These are phyloP conservation scores for Polysphondylium violaceum DNA, from an alignment of 78 protist species.

Conservation along the genomic window DNA sequence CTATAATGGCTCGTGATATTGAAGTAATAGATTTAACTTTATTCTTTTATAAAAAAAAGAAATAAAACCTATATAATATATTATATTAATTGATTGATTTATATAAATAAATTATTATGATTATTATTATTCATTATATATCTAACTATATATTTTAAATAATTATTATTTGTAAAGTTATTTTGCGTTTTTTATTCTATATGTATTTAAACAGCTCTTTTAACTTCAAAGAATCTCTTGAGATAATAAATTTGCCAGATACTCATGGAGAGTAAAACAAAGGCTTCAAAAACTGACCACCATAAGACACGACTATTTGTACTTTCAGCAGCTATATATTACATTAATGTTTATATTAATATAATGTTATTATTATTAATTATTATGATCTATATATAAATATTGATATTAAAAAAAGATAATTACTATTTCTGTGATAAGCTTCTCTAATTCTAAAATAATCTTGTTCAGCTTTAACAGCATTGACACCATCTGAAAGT, in stretches of 20 bases:
- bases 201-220: constrained; percentile 82
- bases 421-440: constrained; percentile 88
- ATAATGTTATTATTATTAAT: background rate
- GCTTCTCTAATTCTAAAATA: constrained; percentile 90
- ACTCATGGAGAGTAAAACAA: constrained; percentile 86
- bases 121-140: too few species aligned
- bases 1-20: constrained; percentile 35
- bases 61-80: too few species aligned
- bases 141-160: background rate
- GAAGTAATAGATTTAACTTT: constrained; percentile 51
- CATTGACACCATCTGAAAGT: constrained; percentile 84
- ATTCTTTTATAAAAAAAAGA: constrained; percentile 27
- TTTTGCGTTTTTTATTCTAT: background rate
- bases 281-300: constrained; percentile 94
- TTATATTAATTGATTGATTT: too few species aligned
- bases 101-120: too few species aligned
- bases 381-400: background rate
- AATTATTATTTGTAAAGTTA: background rate
- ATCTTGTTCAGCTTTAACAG: constrained; percentile 87
- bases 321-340: constrained; percentile 86
- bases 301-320: constrained; percentile 92
- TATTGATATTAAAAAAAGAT: background rate
- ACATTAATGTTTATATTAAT: background rate
- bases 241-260: constrained; percentile 93
- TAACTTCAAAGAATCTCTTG: constrained; percentile 89